phyloP scores from a whole-genome alignment of 495 filamentous ascomycete genomes.

The Penicillium verhagenii region DNA sequence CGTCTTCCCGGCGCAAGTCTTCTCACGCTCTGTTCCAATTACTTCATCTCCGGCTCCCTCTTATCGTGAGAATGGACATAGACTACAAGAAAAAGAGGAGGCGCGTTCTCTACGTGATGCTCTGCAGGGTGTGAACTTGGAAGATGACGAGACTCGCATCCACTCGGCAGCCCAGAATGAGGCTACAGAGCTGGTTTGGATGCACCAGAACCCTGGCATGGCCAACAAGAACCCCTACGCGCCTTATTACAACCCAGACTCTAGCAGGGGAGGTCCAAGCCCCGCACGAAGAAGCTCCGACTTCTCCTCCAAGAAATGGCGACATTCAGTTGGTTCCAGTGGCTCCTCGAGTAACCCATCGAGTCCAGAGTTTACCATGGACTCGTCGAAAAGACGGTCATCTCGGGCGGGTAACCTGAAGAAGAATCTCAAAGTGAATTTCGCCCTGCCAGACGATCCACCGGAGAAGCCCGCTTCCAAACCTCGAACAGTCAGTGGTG shows the following conservation, averaged over 20 bases:
- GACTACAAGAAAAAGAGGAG: constrained; percentile 88
- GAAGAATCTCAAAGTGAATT: constrained; percentile 45
- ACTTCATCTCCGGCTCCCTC: constrained; percentile 50
- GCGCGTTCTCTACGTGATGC: constrained; percentile 73
- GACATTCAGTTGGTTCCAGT: constrained; percentile 20
- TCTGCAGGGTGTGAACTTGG: constrained; percentile 73
- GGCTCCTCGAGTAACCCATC: constrained; percentile 26
- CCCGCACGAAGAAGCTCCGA: constrained; percentile 38
- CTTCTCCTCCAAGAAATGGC: constrained; percentile 16
- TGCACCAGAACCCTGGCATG: constrained; percentile 68
- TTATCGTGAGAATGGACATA: constrained; percentile 76
- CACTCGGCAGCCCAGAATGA: constrained; percentile 80
- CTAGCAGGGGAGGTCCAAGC: constrained; percentile 55
- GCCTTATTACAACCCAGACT: constrained; percentile 57
- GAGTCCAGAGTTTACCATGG: constrained; percentile 20
- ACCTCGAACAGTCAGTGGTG: constrained; percentile 36
- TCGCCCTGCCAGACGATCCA: constrained; percentile 29
- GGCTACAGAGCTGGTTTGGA: constrained; percentile 83
- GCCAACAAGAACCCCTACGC: constrained; percentile 55
- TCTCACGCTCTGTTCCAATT: constrained; percentile 20
- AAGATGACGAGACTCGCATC: constrained; percentile 69
- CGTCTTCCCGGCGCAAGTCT: constrained; percentile 42
- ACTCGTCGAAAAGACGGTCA: constrained; percentile 15
- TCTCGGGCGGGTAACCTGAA: constrained; percentile 23
- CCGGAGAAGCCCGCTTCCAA: constrained; percentile 20